Conservation (phyloP, 2,329 filamentous ascomycete species). For the Hypoxylon sp. region DNA sequence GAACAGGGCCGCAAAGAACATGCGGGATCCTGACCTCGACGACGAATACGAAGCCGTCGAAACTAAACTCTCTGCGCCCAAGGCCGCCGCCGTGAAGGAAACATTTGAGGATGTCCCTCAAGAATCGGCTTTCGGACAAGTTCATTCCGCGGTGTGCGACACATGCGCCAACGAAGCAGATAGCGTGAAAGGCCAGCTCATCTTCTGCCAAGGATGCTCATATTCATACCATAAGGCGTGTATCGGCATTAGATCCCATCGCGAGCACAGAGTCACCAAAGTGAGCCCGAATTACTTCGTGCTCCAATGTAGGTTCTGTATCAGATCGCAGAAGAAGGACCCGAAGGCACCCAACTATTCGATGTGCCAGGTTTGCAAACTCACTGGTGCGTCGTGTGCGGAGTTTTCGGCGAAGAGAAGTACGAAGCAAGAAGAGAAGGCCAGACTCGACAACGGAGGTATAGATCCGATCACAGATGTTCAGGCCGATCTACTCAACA, state of each 20-base stretch:
- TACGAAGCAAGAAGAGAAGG: conserved; percentile 83
- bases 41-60: conserved; percentile 69
- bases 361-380: conserved; percentile 77
- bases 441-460: conserved; percentile 82
- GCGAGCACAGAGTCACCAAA: conserved; percentile 94
- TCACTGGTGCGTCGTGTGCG: conserved; percentile 74
- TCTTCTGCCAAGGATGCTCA: conserved; percentile 93
- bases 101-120: conserved; percentile 73
- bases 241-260: conserved; percentile 76
- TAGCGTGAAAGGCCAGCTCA: conserved; percentile 73
- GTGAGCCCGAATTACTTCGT: conserved; percentile 81
- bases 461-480: conserved; percentile 80
- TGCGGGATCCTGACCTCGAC: conserved; percentile 68
- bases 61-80: conserved; percentile 61
- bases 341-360: conserved; percentile 75
- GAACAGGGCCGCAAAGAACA: conserved; percentile 58
- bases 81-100: conserved; percentile 77
- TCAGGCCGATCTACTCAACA: conserved; percentile 75
- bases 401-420: conserved; percentile 81
- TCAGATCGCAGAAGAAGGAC: conserved; percentile 80
- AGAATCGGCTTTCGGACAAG: conserved; percentile 74
- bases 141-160: conserved; percentile 79
- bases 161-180: conserved; percentile 72
- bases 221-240: conserved; percentile 86
- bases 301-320: conserved; percentile 88